Percentiles rank a stretch among this genome's conserved stretches.
Evolutionary conservation across 2,329 filamentous ascomycete genomes (phyloP).

Genomic region (Phialophora tarda): DNA sequence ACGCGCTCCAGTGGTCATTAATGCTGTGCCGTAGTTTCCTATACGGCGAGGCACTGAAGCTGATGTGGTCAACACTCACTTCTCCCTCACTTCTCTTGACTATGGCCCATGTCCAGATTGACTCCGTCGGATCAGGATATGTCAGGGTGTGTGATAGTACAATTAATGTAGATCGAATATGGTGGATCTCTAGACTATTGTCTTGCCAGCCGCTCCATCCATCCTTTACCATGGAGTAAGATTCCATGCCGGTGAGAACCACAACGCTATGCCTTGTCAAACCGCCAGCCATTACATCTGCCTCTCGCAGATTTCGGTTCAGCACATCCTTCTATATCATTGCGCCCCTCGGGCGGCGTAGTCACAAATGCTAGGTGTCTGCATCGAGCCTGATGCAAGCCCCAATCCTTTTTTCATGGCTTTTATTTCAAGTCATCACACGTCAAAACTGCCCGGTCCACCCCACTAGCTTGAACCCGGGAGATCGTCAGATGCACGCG

Average conservation of each 20-base stretch:
- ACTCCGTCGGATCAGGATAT: neutral
- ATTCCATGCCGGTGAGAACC: neutral
- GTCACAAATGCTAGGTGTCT: neutral
- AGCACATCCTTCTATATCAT: neutral
- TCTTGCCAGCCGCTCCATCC: neutral
- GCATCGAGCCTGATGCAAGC: neutral
- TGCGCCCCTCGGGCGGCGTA: neutral
- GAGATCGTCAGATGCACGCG: neutral
- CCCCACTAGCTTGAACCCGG: neutral
- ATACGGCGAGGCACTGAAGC: neutral
- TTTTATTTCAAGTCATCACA: conserved; percentile 1
- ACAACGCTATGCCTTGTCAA: conserved; percentile 1
- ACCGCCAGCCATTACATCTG: neutral
- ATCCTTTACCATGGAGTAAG: neutral
- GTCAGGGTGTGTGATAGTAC: neutral
- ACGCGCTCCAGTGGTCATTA: neutral
- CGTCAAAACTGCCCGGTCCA: conserved; percentile 5
- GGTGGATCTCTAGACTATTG: neutral
- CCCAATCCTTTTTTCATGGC: neutral
- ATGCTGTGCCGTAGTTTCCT: neutral
- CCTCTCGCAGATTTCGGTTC: neutral
- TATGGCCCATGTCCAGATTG: neutral
- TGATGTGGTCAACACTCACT: neutral
- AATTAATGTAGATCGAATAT: conserved; percentile 9
- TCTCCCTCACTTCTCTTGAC: neutral